These are phyloP conservation scores for Tarenaya hassleriana DNA, from an alignment of 345 rosid genomes.

Conservation along the genomic window DNA sequence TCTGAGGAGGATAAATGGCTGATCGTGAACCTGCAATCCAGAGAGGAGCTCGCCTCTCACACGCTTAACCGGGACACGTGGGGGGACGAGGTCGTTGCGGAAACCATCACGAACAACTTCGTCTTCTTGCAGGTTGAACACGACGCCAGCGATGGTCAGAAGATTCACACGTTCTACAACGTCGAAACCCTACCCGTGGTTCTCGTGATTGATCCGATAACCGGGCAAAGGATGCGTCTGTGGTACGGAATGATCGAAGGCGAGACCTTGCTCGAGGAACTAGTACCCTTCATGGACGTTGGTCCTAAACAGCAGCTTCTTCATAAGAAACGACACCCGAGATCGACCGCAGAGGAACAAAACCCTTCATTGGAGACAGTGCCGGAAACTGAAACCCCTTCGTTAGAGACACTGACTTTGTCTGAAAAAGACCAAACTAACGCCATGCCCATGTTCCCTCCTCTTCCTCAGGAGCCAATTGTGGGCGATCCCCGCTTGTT, in stretches of 20 bases:
- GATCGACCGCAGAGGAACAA: too few relatives aligned
- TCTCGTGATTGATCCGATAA: conserved; percentile 77
- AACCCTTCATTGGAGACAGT: too few relatives aligned
- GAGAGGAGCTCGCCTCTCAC: conserved; percentile 66
- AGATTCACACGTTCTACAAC: conserved; percentile 61
- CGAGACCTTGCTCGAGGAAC: conserved; percentile 71
- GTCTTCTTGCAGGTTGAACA: conserved; percentile 45
- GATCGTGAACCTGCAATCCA: conserved; percentile 76
- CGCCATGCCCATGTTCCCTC: conserved; percentile 46
- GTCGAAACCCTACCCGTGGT: conserved; percentile 65
- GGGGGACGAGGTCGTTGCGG: conserved; percentile 74
- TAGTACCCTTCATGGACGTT: conserved; percentile 60
- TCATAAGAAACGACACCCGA: too few relatives aligned
- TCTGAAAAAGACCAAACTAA: conserved; percentile 9
- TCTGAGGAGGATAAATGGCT: conserved; percentile 66
- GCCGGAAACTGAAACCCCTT: too few relatives aligned
- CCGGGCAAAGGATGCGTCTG: conserved; percentile 76
- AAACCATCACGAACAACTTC: conserved; percentile 56
- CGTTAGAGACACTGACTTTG: too few relatives aligned
- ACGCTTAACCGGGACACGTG: conserved; percentile 82
- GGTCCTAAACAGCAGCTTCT: conserved; percentile 59
- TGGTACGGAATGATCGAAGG: conserved; percentile 86
- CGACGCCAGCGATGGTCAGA: conserved; percentile 38
- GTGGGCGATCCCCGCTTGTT: conserved; percentile 52
- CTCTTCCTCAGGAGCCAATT: conserved; percentile 69